Conservation (phyloP, 768 basidiomycete species). For the Hypholoma fasciculare region DNA sequence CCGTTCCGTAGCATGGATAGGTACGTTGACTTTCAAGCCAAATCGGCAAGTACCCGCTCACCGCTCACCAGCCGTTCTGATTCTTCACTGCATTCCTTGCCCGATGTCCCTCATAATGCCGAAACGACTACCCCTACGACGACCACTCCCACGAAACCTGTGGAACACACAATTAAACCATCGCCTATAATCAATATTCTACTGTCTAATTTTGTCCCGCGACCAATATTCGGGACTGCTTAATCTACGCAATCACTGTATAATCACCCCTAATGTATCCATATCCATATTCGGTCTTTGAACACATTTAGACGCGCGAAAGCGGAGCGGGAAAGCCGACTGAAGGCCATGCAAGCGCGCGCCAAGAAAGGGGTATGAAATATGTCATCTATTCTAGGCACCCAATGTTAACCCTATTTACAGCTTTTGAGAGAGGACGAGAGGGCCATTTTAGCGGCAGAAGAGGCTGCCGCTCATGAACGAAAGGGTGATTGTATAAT, state of each 20-base stretch:
- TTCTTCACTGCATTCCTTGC: constrained; percentile 21
- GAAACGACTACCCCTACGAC: constrained; percentile 7
- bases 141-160: constrained; percentile 18
- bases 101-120: constrained; percentile 10
- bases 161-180: constrained; percentile 34
- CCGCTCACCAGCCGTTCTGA: constrained; percentile 54
- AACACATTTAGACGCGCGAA: constrained; percentile 59
- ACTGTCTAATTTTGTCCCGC: constrained; percentile 57
- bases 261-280: constrained; percentile 7
- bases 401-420: not conserved
- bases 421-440: constrained; percentile 66
- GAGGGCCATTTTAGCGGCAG: constrained; percentile 55
- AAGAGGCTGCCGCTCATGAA: constrained; percentile 43
- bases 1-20: constrained; percentile 59
- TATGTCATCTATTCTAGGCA: not conserved
- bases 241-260: constrained; percentile 39
- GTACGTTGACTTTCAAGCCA: constrained; percentile 46
- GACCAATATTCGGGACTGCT: constrained; percentile 64
- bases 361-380: constrained; percentile 72
- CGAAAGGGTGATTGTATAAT: constrained; percentile 53
- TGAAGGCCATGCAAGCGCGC: constrained; percentile 70
- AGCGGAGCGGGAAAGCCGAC: constrained; percentile 70
- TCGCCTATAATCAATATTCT: constrained; percentile 36
- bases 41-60: constrained; percentile 55
- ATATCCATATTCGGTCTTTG: constrained; percentile 25